Evolutionary conservation across 805 yeast species (phyloP), one percentile per base, ranked within the genome.

Genomic region (Cyberlindnera maritima): DNA sequence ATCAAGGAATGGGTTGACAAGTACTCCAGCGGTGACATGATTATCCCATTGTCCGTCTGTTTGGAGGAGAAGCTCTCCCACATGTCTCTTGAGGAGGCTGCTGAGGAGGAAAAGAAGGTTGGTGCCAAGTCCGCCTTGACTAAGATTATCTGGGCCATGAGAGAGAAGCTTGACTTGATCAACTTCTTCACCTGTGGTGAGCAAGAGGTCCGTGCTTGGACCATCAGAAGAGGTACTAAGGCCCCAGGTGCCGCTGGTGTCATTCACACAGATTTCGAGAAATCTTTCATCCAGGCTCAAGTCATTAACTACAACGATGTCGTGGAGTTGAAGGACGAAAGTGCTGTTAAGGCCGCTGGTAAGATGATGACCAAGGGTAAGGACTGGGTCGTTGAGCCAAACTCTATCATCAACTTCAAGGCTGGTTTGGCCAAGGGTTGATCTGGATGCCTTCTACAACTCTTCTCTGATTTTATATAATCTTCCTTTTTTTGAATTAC

Each of bases 171-270:
- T 50, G 85, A 86, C 56, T 81, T 94, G 67, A 90, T 91, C 56
- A 89, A 97, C 44, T 94, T 85, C 76, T 94, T 89, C 79, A 94
- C 99, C 31, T 85, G 94, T 65, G 99, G 99, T 58, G 86, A 96
- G 36, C 88, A 88, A 53, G 99, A 94, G 73, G 96, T 91, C 42
- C 85, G 97, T 68, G 97, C 95, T 70, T 94, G 99, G 99, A 94
- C 99, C 31, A 82, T 94, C 54, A 82, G 98, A 71, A 74, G 76
- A 58, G 95, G 95, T 59, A 86, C 92, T 39, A 84, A 88, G 59
- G 97, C 97, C 44, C 99, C 99, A n/a, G 90, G 87, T 63, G 98
- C 99, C 38, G 99, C 99, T 19, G 98, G 97, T 66, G 96, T 94
- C 38, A 92, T 92, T 61, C 99, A 94, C 69, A 87, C 91, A 34